A percentile compares a stretch with the other conserved stretches of the same genome.
These are phyloP conservation scores for Isabelozyma heimii DNA, from an alignment of 805 yeast species.

Conservation along the genomic window DNA sequence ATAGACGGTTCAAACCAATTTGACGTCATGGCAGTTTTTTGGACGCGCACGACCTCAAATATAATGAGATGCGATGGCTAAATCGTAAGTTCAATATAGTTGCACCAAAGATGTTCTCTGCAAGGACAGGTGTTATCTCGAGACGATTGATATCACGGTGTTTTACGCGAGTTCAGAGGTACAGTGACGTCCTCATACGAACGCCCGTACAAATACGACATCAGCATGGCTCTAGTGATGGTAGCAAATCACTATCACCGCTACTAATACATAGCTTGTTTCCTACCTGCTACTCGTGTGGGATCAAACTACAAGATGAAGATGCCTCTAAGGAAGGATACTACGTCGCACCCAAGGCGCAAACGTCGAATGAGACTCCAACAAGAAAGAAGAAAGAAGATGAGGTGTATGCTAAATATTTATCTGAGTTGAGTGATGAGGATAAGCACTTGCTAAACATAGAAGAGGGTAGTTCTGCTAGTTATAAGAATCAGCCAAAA, in stretches of 20 bases:
- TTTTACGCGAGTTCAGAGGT: neutral
- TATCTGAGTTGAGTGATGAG: slow-evolving; percentile 24
- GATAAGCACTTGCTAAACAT: slow-evolving; percentile 19
- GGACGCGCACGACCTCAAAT: too few species aligned
- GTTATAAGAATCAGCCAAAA: neutral
- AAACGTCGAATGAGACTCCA: slow-evolving; percentile 2
- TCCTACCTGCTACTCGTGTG: slow-evolving; percentile 54
- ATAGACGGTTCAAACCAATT: too few species aligned
- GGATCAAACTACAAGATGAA: slow-evolving; percentile 46
- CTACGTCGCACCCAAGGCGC: slow-evolving; percentile 16
- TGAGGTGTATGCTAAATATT: slow-evolving; percentile 15
- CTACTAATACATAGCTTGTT: slow-evolving; percentile 7
- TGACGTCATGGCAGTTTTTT: too few species aligned
- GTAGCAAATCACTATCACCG: neutral
- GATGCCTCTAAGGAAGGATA: slow-evolving; percentile 42
- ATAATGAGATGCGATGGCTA: neutral
- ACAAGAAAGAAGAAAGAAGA: slow-evolving; percentile 17
- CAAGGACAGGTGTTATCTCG: neutral
- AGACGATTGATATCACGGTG: neutral
- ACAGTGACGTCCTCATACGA: neutral
- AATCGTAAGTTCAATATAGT: too few species aligned
- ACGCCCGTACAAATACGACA: neutral
- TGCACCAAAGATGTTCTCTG: neutral
- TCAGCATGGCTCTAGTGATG: neutral
- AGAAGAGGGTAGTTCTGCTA: neutral